Percentiles rank a stretch among this genome's conserved stretches.
Evolutionary conservation across 2,329 filamentous ascomycete genomes (phyloP).

Genomic region (Aspergillus tamarii): DNA sequence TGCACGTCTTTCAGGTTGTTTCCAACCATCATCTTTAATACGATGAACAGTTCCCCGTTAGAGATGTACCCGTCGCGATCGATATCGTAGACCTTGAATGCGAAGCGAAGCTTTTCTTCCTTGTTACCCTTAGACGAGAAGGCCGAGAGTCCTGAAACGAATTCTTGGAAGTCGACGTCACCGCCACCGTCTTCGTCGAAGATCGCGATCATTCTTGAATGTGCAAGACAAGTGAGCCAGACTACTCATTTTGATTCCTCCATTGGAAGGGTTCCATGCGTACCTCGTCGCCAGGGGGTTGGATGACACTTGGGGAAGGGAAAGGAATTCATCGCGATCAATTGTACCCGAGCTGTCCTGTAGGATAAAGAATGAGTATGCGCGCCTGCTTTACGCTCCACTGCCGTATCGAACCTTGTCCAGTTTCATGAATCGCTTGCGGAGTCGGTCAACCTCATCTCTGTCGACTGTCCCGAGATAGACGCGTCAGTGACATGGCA

Average conservation of each 20-base stretch:
- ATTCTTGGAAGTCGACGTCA: slow-evolving; percentile 98
- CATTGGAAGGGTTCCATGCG: slow-evolving; percentile 15
- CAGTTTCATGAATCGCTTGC: slow-evolving; percentile 98
- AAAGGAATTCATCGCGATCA: slow-evolving; percentile 97
- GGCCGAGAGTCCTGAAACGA: slow-evolving; percentile 90
- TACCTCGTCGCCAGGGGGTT: slow-evolving; percentile 96
- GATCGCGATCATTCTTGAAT: slow-evolving; percentile 91
- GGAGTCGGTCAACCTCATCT: slow-evolving; percentile 92
- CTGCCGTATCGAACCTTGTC: slow-evolving; percentile 71
- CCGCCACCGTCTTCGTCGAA: slow-evolving; percentile 98
- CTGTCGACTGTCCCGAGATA: slow-evolving; percentile 73
- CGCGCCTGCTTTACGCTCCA: no score
- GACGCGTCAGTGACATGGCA: slow-evolving; percentile 4
- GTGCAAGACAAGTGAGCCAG: not conserved
- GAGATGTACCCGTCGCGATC: slow-evolving; percentile 98
- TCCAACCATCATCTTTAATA: slow-evolving; percentile 99
- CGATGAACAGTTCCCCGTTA: slow-evolving; percentile 98
- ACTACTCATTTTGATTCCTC: not conserved
- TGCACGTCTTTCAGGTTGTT: slow-evolving; percentile 99
- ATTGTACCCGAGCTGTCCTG: slow-evolving; percentile 98
- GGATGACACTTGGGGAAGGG: slow-evolving; percentile 93
- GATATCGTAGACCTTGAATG: slow-evolving; percentile 99
- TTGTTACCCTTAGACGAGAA: slow-evolving; percentile 99
- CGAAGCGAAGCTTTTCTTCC: slow-evolving; percentile 96
- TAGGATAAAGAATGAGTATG: not conserved